Evolutionary conservation across 495 filamentous ascomycete genomes (phyloP), one percentile per base, ranked within the genome.

Genomic region (Podospora appendiculata): DNA sequence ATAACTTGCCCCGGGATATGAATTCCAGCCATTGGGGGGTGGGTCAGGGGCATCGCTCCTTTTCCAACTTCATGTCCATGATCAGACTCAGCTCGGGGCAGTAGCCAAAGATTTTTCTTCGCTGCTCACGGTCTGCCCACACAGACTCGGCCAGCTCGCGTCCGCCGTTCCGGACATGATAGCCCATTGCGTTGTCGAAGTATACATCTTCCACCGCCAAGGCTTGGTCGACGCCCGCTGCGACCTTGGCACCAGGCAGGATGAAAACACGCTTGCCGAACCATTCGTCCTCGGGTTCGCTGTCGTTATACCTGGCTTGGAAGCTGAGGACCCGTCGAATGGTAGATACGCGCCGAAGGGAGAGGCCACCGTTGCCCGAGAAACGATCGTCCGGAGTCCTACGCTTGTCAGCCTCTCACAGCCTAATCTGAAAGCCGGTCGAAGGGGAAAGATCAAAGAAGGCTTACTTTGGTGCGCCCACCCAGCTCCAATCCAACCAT

Each of bases 51-150:
- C 73, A 77, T 18, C 71, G 62, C 57, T 76, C 71, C 19, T 64
- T 58, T 58, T 73, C 73, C 4, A 79, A 56, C 56, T 70, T 76
- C 74, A 77, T 77, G 8, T 66, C 60, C 70, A 77, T 65, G 40
- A 76, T 73, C 64, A 77, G 60, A 47, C 62, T 68, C 2, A 79
- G 60, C 55, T 79, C 76, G 11, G 75, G 76, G 49, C 76, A 78
- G 57, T 77, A 77, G 6, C 65, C 59, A 51, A 74, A 73, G 1
- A 75, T 75, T 35, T 57, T 50, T 56, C 72, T 67, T 14, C 76
- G 54, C 38, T 66, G 59, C 11, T 19, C 41, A 1, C 51, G 61
- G 42, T 73, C 57, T 40, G 61, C 61, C 76, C 76, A 79, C 6
- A 78, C 71, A 11, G 45, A 58, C 18, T 63, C 64, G 10, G 64